phyloP scores from a whole-genome alignment of 371 early-diverging fungal genomes.

The Dipsacomyces acuminosporus region DNA sequence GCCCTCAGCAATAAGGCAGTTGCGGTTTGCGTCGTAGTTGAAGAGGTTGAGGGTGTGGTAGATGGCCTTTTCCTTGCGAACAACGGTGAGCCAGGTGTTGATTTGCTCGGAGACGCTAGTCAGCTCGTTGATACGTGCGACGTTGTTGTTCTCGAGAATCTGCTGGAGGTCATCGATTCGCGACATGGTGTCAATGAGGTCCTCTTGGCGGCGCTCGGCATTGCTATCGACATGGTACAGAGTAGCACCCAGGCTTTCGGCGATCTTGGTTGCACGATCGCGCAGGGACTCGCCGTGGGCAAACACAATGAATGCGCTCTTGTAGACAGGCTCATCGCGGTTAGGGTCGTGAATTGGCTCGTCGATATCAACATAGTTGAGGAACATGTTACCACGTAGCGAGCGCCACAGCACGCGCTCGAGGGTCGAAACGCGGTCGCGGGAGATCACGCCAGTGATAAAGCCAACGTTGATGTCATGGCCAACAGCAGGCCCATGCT shows the following conservation, averaged over 20 bases:
- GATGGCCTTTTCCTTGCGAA: conserved; percentile 96
- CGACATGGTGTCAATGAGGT: conserved; percentile 63
- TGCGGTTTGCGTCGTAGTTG: conserved; percentile 86
- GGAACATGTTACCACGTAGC: conserved; percentile 94
- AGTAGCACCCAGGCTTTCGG: conserved; percentile 92
- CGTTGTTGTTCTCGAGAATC: conserved; percentile 78
- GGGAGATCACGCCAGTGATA: conserved; percentile 89
- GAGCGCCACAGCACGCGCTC: conserved; percentile 96
- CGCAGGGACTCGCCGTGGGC: conserved; percentile 91
- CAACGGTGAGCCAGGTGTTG: conserved; percentile 80
- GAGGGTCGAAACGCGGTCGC: conserved; percentile 77
- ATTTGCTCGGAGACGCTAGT: conserved; percentile 75
- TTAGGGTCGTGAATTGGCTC: conserved; percentile 83
- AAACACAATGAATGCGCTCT: conserved; percentile 96
- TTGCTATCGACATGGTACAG: conserved; percentile 83
- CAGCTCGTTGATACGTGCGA: conserved; percentile 79
- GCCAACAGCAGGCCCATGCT: conserved; percentile 34
- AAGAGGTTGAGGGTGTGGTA: conserved; percentile 94
- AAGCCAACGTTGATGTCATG: conserved; percentile 56
- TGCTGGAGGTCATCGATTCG: conserved; percentile 45
- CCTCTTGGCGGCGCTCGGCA: conserved; percentile 78
- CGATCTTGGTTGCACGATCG: conserved; percentile 86
- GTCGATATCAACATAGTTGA: conserved; percentile 93
- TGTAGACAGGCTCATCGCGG: conserved; percentile 78
- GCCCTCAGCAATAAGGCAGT: conserved; percentile 95